These are phyloP conservation scores for Russula brevipes DNA, from an alignment of 768 basidiomycete genomes.

Conservation along the genomic window DNA sequence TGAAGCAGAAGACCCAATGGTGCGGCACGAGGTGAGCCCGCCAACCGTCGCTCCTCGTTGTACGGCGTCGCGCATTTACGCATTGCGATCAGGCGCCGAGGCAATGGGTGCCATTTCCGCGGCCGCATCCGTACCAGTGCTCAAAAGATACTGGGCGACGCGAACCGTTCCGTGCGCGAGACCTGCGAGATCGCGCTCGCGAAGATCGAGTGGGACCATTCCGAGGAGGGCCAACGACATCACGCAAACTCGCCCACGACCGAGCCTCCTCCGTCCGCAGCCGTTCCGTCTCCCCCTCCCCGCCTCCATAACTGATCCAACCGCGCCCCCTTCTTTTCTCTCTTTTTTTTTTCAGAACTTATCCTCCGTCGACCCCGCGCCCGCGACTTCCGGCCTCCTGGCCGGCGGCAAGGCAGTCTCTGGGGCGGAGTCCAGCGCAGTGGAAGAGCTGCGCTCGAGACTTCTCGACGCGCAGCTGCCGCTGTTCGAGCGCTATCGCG, in stretches of 20 bases:
- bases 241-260: slow-evolving; percentile 31
- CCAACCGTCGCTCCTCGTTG: slow-evolving; percentile 21
- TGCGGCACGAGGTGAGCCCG: slow-evolving; percentile 78
- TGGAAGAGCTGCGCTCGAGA: slow-evolving; percentile 46
- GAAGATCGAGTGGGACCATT: slow-evolving; percentile 90
- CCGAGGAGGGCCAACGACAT: slow-evolving; percentile 60
- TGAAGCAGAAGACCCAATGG: slow-evolving; percentile 82
- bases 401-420: slow-evolving; percentile 44
- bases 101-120: slow-evolving; percentile 93
- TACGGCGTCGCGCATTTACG: background rate
- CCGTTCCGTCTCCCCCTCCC: background rate
- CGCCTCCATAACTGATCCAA: too few species aligned
- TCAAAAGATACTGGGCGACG: slow-evolving; percentile 69
- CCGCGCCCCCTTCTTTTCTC: background rate
- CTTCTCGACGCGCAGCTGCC: slow-evolving; percentile 63
- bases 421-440: slow-evolving; percentile 43
- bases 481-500: slow-evolving; percentile 91
- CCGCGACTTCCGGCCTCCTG: slow-evolving; percentile 63
- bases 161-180: slow-evolving; percentile 75
- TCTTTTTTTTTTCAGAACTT: slow-evolving; percentile 42
- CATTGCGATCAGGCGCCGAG: slow-evolving; percentile 77
- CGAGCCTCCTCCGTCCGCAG: slow-evolving; percentile 39
- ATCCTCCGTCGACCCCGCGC: slow-evolving; percentile 89
- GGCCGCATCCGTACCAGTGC: slow-evolving; percentile 55
- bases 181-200: slow-evolving; percentile 96